phyloP scores from a whole-genome alignment of 352 stramenopile species.

The Phytopythium helicoides region DNA sequence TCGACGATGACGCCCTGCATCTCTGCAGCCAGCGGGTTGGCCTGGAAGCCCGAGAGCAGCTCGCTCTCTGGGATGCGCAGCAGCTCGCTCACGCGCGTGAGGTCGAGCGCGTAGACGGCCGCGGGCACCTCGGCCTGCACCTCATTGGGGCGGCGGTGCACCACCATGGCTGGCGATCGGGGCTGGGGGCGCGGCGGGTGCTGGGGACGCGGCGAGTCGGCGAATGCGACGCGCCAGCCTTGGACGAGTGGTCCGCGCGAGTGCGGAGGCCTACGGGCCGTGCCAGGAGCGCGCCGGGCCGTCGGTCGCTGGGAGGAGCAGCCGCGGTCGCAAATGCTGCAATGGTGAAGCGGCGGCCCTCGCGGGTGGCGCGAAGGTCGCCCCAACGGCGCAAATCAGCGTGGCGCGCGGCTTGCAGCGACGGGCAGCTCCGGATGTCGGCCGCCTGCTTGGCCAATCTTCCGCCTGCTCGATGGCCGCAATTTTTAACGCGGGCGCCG shows the following conservation, averaged over 20 bases:
- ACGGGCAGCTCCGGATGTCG: no score
- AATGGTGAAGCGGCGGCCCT: conserved; percentile 1
- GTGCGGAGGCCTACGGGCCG: neutral
- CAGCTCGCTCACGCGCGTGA: conserved; percentile 48
- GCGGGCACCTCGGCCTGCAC: conserved; percentile 56
- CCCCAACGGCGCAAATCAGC: neutral
- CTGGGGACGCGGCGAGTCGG: neutral
- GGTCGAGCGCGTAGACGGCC: conserved; percentile 53
- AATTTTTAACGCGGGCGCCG: no score
- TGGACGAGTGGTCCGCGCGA: no score
- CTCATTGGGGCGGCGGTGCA: conserved; percentile 45
- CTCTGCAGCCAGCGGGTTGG: conserved; percentile 49
- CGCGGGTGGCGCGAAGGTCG: conserved; percentile 3
- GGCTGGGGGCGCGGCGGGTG: no score
- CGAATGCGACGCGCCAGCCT: conserved; percentile 3
- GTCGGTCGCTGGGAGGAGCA: no score
- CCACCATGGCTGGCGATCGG: conserved; percentile 38
- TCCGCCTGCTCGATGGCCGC: no score
- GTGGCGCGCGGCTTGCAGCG: no score
- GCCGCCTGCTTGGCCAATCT: no score
- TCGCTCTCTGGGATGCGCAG: conserved; percentile 47
- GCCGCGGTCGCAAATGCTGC: neutral
- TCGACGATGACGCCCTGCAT: conserved; percentile 82
- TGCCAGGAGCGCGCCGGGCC: no score
- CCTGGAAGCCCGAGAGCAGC: conserved; percentile 53